These are phyloP conservation scores for Sclerotinia sclerotiorum DNA, from an alignment of 2,329 filamentous ascomycete genomes.

Conservation along the genomic window DNA sequence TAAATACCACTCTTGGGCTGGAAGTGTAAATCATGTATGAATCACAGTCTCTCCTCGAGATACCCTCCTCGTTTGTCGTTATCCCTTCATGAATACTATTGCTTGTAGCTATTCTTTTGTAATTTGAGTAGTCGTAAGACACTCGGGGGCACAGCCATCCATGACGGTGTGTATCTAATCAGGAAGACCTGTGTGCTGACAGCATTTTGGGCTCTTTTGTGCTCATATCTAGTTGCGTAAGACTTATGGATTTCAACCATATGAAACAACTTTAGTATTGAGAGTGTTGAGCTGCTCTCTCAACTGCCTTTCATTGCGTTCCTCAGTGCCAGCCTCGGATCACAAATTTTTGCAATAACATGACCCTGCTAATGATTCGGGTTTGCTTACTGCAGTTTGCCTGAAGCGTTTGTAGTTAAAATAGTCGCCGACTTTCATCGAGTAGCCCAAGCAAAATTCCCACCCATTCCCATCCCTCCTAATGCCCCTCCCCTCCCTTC, in stretches of 20 bases:
- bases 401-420: neutral
- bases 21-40: conserved; percentile 10
- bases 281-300: neutral
- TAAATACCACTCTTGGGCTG: conserved; percentile 17
- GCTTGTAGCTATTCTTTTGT: neutral
- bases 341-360: neutral
- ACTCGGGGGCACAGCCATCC: neutral
- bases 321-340: neutral
- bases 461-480: conserved; percentile 43
- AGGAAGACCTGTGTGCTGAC: neutral
- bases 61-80: neutral
- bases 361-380: neutral
- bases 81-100: neutral
- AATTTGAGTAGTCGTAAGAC: neutral
- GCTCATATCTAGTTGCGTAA: neutral
- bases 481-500: conserved; percentile 54
- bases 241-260: neutral
- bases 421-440: conserved; percentile 30
- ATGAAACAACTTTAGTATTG: neutral
- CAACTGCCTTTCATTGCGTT: neutral
- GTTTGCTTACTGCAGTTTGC: neutral
- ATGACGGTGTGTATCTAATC: neutral
- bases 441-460: conserved; percentile 40
- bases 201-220: conserved; percentile 2
- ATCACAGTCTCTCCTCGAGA: conserved; percentile 10